Evolutionary conservation across 805 yeast genomes (phyloP).

Genomic region (Nakazawaea populi): DNA sequence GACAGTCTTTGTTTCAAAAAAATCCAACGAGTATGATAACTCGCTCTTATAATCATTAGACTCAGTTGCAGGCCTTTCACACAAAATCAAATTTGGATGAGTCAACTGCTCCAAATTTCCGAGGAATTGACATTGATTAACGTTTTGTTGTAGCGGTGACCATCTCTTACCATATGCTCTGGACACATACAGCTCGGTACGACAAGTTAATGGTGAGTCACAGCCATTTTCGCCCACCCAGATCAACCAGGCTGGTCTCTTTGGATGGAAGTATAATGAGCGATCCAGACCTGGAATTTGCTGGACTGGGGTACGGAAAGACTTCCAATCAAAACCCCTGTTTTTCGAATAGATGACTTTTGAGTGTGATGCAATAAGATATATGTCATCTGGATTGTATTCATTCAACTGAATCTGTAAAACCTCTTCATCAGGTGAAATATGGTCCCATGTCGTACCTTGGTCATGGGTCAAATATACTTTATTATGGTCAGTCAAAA

Average conservation of each 20-base stretch:
- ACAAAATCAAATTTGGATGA: slow-evolving; percentile 49
- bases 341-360: slow-evolving; percentile 56
- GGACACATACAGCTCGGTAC: slow-evolving; percentile 53
- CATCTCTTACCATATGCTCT: slow-evolving; percentile 64
- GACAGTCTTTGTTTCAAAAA: slow-evolving; percentile 33
- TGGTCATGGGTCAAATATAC: slow-evolving; percentile 69
- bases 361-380: slow-evolving; percentile 42
- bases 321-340: slow-evolving; percentile 57
- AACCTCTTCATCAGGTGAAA: slow-evolving; percentile 39
- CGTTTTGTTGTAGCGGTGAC: slow-evolving; percentile 45
- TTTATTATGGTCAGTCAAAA: slow-evolving; percentile 47
- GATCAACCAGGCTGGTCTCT: slow-evolving; percentile 52
- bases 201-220: slow-evolving; percentile 45
- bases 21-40: slow-evolving; percentile 44
- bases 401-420: slow-evolving; percentile 52
- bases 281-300: slow-evolving; percentile 31
- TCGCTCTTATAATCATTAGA: slow-evolving; percentile 25
- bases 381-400: slow-evolving; percentile 45
- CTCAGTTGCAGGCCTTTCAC: slow-evolving; percentile 42
- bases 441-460: slow-evolving; percentile 47
- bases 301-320: slow-evolving; percentile 47
- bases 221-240: slow-evolving; percentile 64
- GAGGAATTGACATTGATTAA: slow-evolving; percentile 59
- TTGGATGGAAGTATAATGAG: slow-evolving; percentile 61
- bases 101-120: slow-evolving; percentile 39